phyloP scores from a whole-genome alignment of 495 filamentous ascomycete species.

The Aspergillus nanangensis region DNA sequence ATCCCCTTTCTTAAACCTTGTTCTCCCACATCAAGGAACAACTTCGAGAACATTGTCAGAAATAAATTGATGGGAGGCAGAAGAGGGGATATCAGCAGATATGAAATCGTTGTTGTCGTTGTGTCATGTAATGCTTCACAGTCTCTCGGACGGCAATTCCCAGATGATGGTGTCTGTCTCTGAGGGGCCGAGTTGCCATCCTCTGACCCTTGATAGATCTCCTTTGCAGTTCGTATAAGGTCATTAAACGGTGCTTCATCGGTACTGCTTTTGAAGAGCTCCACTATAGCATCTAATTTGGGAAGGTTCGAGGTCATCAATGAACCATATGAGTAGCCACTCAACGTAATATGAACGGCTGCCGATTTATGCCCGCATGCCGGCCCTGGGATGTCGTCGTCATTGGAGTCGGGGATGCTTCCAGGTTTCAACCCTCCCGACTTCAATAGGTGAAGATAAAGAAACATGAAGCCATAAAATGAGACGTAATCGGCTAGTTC shows the following conservation, averaged over 20 bases:
- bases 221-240: conserved; percentile 62
- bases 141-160: background rate
- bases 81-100: conserved; percentile 79
- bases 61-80: conserved; percentile 58
- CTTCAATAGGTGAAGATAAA: conserved; percentile 55
- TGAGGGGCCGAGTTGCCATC: conserved; percentile 24
- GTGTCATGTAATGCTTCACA: conserved; percentile 3
- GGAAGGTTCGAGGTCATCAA: conserved; percentile 74
- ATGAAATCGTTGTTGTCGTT: conserved; percentile 42
- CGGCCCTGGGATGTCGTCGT: background rate
- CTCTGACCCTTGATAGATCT: conserved; percentile 53
- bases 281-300: conserved; percentile 49
- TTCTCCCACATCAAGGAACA: conserved; percentile 26
- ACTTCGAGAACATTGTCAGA: conserved; percentile 48
- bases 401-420: background rate
- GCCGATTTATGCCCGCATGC: background rate
- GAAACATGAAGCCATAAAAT: conserved; percentile 68
- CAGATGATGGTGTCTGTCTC: background rate
- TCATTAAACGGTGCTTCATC: conserved; percentile 54
- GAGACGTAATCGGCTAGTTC: conserved; percentile 80
- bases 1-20: conserved; percentile 17
- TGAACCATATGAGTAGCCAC: conserved; percentile 90
- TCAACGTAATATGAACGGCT: conserved; percentile 50
- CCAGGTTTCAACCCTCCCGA: background rate
- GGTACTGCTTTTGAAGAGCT: conserved; percentile 49